phyloP scores from a whole-genome alignment of 2,329 filamentous ascomycete species.

The Pestalotiopsis sp. region DNA sequence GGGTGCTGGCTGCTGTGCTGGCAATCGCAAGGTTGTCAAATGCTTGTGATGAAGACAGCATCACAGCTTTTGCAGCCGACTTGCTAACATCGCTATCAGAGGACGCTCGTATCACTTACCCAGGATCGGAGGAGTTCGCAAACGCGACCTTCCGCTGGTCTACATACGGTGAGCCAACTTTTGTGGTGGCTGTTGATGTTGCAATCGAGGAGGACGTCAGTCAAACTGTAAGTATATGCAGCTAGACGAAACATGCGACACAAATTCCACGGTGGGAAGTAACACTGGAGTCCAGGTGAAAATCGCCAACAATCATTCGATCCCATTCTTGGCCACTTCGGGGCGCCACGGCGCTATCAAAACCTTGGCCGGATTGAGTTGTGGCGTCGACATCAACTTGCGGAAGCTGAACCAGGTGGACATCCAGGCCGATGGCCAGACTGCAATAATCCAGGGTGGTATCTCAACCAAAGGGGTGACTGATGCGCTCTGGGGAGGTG shows the following conservation, averaged over 20 bases:
- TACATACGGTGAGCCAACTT: conserved; percentile 30
- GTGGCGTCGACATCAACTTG: conserved; percentile 54
- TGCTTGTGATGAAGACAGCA: neutral
- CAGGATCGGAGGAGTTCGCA: conserved; percentile 31
- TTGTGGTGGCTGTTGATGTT: conserved; percentile 37
- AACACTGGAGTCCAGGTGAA: conserved; percentile 37
- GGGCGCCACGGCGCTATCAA: conserved; percentile 55
- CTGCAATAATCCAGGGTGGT: conserved; percentile 52
- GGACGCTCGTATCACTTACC: conserved; percentile 30
- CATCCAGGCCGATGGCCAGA: conserved; percentile 44
- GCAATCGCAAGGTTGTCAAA: neutral
- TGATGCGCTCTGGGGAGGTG: conserved; percentile 50
- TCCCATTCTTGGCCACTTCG: conserved; percentile 57
- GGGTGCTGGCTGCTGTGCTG: neutral
- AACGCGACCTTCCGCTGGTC: conserved; percentile 35
- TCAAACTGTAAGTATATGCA: conserved; percentile 33
- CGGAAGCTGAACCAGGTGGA: conserved; percentile 44
- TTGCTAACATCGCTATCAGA: conserved; percentile 18
- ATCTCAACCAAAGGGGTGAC: conserved; percentile 47
- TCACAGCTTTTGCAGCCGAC: conserved; percentile 14
- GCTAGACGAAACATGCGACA: neutral
- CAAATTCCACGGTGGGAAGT: neutral
- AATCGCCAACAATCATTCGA: conserved; percentile 46
- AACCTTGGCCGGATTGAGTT: conserved; percentile 49
- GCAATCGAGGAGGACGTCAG: conserved; percentile 38